These are phyloP conservation scores for Lepidium aucheri DNA, from an alignment of 345 rosid genomes.

Conservation along the genomic window DNA sequence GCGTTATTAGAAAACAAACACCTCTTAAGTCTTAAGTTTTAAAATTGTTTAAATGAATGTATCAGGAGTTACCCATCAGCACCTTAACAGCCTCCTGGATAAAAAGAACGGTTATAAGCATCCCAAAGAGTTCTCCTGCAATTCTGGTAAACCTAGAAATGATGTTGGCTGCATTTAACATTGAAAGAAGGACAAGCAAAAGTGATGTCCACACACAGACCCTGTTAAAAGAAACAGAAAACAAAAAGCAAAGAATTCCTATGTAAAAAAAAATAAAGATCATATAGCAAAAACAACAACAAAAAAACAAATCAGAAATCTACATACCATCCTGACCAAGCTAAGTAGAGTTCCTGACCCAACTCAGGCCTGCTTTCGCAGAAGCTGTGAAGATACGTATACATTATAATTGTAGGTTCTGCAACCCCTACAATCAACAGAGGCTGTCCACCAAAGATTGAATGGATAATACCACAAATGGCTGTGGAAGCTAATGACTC, in stretches of 20 bases:
- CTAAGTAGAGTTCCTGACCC: constrained; percentile 62
- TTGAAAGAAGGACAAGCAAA: constrained; percentile 56
- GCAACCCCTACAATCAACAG: constrained; percentile 76
- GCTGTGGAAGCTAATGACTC: constrained; percentile 62
- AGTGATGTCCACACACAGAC: constrained; percentile 84
- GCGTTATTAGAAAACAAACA: constrained; percentile 1
- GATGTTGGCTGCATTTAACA: constrained; percentile 50
- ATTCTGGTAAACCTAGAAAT: constrained; percentile 73
- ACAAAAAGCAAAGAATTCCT: neutral
- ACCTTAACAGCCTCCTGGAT: constrained; percentile 83
- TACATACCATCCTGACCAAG: constrained; percentile 81
- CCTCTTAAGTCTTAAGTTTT: neutral
- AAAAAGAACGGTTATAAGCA: constrained; percentile 70
- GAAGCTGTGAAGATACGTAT: constrained; percentile 59
- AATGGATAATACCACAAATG: constrained; percentile 50
- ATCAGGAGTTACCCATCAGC: neutral
- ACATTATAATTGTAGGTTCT: constrained; percentile 82
- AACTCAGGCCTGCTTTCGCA: constrained; percentile 49
- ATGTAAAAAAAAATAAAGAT: neutral
- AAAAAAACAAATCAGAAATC: neutral
- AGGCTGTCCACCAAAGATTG: constrained; percentile 75
- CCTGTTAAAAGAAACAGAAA: constrained; percentile 37
- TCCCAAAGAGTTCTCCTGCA: constrained; percentile 87
- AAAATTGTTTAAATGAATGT: neutral
- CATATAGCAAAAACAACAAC: neutral